Conservation (phyloP, 2,329 filamentous ascomycete species). For the Pseudocercospora eumusae region DNA sequence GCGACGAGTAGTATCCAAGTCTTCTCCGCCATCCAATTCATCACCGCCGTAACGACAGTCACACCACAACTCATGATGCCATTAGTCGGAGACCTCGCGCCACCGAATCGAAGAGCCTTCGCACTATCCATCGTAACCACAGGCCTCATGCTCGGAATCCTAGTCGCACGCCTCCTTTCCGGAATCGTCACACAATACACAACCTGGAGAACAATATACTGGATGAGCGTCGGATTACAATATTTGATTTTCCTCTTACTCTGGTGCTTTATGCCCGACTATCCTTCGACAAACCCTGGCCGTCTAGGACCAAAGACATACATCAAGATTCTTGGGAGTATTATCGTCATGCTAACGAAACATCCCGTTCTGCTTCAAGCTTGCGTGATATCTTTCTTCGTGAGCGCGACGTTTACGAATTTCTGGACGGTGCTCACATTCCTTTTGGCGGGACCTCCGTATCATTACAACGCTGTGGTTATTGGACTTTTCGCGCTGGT, state of each 20-base stretch:
- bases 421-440: constrained; percentile 81
- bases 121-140: constrained; percentile 74
- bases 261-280: constrained; percentile 77
- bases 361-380: constrained; percentile 71
- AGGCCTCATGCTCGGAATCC: constrained; percentile 72
- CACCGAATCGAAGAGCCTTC: constrained; percentile 65
- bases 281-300: constrained; percentile 68
- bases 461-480: constrained; percentile 64
- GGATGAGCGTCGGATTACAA: constrained; percentile 72
- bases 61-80: constrained; percentile 77
- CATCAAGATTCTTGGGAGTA: constrained; percentile 63
- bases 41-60: constrained; percentile 75
- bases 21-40: constrained; percentile 71
- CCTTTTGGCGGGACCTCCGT: constrained; percentile 69
- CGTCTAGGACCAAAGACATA: constrained; percentile 60
- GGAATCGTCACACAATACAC: constrained; percentile 74
- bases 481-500: constrained; percentile 81
- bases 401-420: constrained; percentile 62
- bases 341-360: constrained; percentile 62
- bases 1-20: constrained; percentile 64
- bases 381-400: constrained; percentile 66
- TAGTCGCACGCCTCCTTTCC: constrained; percentile 73
- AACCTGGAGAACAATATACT: constrained; percentile 76
- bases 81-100: constrained; percentile 75
- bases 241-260: constrained; percentile 65